Percentiles rank a stretch among this genome's conserved stretches.
These are phyloP conservation scores for Naganishia antarctica DNA, from an alignment of 768 basidiomycete genomes.

Conservation along the genomic window DNA sequence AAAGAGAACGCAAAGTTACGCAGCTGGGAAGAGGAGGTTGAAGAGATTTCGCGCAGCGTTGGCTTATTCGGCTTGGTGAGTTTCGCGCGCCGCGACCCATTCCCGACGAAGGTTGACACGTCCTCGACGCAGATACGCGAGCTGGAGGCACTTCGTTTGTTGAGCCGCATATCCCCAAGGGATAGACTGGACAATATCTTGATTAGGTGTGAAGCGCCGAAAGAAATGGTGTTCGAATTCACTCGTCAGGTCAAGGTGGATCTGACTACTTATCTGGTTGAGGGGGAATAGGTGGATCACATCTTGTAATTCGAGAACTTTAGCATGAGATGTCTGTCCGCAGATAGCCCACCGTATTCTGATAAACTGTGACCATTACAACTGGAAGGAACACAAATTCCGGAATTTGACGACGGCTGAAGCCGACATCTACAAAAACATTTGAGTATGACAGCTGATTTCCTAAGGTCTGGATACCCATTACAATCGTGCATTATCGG, in stretches of 20 bases:
- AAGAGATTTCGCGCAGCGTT: constrained; percentile 49
- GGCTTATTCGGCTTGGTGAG: constrained; percentile 85
- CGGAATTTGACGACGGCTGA: neutral
- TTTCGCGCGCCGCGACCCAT: constrained; percentile 33
- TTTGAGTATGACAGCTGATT: neutral
- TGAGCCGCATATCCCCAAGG: constrained; percentile 38
- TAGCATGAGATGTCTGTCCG: too few species aligned
- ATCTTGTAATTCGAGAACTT: too few species aligned
- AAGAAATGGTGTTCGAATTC: constrained; percentile 26
- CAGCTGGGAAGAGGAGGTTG: constrained; percentile 86
- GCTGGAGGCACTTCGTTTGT: constrained; percentile 40
- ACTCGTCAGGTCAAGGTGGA: constrained; percentile 23
- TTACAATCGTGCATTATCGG: constrained; percentile 26
- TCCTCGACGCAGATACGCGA: constrained; percentile 50
- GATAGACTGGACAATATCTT: constrained; percentile 46
- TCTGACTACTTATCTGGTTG: constrained; percentile 22
- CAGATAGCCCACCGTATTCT: too few species aligned
- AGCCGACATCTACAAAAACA: neutral
- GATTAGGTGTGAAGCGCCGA: constrained; percentile 41
- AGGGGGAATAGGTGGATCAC: constrained; percentile 22
- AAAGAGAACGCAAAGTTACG: constrained; percentile 68
- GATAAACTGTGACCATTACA: neutral
- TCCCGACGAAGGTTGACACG: neutral
- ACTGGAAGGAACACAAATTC: neutral
- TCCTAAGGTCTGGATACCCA: neutral